Conservation (phyloP, 2,329 filamentous ascomycete species). For the Alternaria sp. region DNA sequence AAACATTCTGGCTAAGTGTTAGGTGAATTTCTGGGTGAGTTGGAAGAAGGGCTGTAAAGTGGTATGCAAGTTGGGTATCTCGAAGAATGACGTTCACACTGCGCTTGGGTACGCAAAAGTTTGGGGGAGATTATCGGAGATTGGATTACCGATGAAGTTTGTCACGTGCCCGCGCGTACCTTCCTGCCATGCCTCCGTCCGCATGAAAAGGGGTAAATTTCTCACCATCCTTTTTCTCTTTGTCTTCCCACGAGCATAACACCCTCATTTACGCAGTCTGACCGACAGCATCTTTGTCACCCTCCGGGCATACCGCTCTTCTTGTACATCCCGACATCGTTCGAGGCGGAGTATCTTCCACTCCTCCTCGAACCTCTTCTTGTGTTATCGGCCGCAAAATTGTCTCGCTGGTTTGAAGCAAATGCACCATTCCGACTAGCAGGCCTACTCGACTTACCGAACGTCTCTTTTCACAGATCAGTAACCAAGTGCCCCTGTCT, state of each 20-base stretch:
- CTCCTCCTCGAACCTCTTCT: not conserved
- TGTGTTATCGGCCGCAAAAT: too few relatives aligned
- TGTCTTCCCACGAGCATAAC: not conserved
- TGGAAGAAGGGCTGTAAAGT: constrained; percentile 3
- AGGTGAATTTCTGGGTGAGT: not conserved
- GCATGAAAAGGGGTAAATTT: not conserved
- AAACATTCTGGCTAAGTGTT: constrained; percentile 57
- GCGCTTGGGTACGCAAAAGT: constrained; percentile 17
- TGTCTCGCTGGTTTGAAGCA: not conserved
- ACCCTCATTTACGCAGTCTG: not conserved
- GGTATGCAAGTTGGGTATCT: constrained; percentile 10
- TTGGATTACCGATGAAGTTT: constrained; percentile 7
- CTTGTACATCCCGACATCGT: not conserved
- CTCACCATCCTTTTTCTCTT: not conserved
- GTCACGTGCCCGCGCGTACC: constrained; percentile 13
- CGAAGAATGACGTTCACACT: constrained; percentile 16
- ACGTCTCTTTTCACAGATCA: not conserved
- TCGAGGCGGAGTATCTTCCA: not conserved
- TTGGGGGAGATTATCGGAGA: constrained; percentile 15
- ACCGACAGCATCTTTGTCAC: not conserved
- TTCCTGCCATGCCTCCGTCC: not conserved
- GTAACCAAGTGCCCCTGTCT: constrained; percentile 1
- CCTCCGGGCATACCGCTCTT: not conserved
- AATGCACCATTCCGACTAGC: not conserved
- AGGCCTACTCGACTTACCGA: not conserved